phyloP scores from a whole-genome alignment of 495 filamentous ascomycete genomes.

The Penicillium desertorum region DNA sequence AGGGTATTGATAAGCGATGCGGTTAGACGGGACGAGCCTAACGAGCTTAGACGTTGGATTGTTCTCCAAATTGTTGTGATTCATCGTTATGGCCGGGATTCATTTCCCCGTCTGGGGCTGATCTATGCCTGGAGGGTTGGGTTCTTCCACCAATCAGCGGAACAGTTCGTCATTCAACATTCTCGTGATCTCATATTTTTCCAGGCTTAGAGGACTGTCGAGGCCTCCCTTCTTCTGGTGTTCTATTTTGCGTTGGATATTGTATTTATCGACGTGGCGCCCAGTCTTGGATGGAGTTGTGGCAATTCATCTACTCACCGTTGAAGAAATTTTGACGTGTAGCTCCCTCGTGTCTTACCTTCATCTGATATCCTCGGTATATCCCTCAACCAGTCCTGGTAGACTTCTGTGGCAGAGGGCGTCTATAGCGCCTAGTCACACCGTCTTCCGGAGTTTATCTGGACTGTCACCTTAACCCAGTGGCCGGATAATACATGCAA shows the following conservation, averaged over 20 bases:
- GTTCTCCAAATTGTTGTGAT: neutral
- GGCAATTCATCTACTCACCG: too few relatives aligned
- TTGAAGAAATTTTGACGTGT: too few relatives aligned
- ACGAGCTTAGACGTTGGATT: neutral
- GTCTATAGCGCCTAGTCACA: too few relatives aligned
- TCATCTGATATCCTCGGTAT: too few relatives aligned
- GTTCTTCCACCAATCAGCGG: slow-evolving; percentile 25
- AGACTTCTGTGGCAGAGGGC: too few relatives aligned
- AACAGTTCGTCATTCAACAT: neutral
- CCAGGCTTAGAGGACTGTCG: neutral
- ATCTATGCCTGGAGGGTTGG: slow-evolving; percentile 8
- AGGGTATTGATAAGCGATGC: slow-evolving; percentile 10
- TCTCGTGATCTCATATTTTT: neutral
- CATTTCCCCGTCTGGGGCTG: slow-evolving; percentile 22
- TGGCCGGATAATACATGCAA: too few relatives aligned
- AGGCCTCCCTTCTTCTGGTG: neutral
- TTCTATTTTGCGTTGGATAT: slow-evolving; percentile 6
- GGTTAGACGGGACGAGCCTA: slow-evolving; percentile 5
- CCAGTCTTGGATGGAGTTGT: neutral
- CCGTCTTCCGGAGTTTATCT: too few relatives aligned
- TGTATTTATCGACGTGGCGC: neutral
- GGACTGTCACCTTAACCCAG: too few relatives aligned
- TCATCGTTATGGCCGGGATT: slow-evolving; percentile 8
- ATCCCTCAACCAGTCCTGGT: too few relatives aligned
- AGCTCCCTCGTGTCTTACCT: too few relatives aligned